A percentile compares a stretch with the other conserved stretches of the same genome.
These are phyloP conservation scores for Saccharomycopsis sp. DNA, from an alignment of 805 yeast species.

Conservation along the genomic window DNA sequence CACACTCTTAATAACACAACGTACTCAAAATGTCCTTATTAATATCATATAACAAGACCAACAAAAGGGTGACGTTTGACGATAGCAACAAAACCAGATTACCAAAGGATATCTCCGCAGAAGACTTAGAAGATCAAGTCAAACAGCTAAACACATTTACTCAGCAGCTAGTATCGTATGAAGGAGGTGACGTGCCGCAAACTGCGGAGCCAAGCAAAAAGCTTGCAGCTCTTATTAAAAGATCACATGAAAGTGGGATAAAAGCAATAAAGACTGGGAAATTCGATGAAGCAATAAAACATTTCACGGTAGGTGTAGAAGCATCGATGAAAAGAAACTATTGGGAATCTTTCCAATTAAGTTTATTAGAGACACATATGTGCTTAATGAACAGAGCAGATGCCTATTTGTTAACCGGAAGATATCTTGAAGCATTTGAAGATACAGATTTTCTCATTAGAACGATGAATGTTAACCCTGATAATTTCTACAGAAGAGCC, in stretches of 20 bases:
- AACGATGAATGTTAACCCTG: slow-evolving; percentile 54
- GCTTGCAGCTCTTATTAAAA: slow-evolving; percentile 51
- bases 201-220: slow-evolving; percentile 49
- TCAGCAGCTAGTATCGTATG: slow-evolving; percentile 38
- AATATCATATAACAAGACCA: neutral
- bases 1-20: too few relatives aligned
- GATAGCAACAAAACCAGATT: neutral
- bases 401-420: slow-evolving; percentile 49
- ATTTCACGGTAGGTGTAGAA: slow-evolving; percentile 59
- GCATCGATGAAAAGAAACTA: slow-evolving; percentile 62
- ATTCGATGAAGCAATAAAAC: slow-evolving; percentile 55
- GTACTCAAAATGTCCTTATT: neutral
- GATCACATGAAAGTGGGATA: slow-evolving; percentile 59
- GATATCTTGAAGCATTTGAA: slow-evolving; percentile 53
- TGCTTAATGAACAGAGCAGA: slow-evolving; percentile 69
- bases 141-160: slow-evolving; percentile 31
- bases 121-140: slow-evolving; percentile 25
- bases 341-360: slow-evolving; percentile 68
- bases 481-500: slow-evolving; percentile 66
- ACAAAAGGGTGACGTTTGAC: neutral
- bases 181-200: slow-evolving; percentile 45
- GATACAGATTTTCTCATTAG: slow-evolving; percentile 64
- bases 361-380: slow-evolving; percentile 59
- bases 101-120: neutral
- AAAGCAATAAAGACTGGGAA: slow-evolving; percentile 48